These are phyloP conservation scores for Calonectria ilicicola DNA, from an alignment of 2,329 filamentous ascomycete genomes.

Conservation along the genomic window DNA sequence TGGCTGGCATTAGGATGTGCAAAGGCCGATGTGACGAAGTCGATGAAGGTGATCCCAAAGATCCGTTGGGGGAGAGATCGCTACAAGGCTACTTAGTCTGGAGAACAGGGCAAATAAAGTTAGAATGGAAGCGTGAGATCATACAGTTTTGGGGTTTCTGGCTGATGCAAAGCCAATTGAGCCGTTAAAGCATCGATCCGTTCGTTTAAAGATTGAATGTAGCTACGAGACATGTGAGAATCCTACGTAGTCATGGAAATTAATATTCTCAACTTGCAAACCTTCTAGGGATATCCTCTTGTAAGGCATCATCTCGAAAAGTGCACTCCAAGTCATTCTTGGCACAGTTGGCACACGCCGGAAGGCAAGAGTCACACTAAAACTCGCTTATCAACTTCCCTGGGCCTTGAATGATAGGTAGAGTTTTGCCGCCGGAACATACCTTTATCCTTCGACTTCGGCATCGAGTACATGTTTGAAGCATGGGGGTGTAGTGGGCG, in stretches of 20 bases:
- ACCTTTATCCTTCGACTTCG: conserved; percentile 5
- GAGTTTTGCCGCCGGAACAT: neutral
- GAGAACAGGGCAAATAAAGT: too few relatives aligned
- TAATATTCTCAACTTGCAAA: neutral
- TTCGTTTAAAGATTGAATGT: conserved; percentile 3
- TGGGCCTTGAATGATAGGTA: neutral
- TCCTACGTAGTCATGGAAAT: neutral
- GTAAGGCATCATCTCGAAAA: conserved; percentile 7
- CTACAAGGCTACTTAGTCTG: neutral
- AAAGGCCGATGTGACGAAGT: neutral
- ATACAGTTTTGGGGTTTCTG: neutral
- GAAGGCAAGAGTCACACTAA: neutral
- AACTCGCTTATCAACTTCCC: neutral
- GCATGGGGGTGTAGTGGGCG: neutral
- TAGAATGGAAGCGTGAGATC: neutral
- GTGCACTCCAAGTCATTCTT: conserved; percentile 5
- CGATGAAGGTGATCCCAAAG: neutral
- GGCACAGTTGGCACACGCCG: neutral
- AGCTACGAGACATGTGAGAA: neutral
- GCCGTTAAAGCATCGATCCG: neutral
- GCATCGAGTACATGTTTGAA: neutral
- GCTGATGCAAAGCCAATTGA: neutral
- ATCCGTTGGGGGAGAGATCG: neutral
- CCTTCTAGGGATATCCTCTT: conserved; percentile 7
- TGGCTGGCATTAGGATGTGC: neutral